Base-by-base conservation (phyloP, 805 yeast species). In the Zygosaccharomyces kombuchaensis region DNA sequence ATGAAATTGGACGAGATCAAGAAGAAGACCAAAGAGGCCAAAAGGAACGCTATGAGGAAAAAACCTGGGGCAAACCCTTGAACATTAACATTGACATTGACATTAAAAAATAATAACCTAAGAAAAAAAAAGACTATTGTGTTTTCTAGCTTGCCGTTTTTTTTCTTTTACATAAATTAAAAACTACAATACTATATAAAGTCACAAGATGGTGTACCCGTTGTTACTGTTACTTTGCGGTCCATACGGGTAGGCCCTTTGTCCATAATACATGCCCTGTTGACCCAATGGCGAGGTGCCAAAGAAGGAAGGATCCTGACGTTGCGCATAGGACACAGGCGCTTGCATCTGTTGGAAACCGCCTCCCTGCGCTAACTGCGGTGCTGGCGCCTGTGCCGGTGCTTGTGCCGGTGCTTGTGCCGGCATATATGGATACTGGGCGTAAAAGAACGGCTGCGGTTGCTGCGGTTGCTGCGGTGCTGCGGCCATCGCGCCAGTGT, bases 1-100 rank as follows among this genome's bases (percentile, higher is more conserved):
- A 62, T 60, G 41, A 79, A 75, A 59, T 67, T 78, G 56, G 72
- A 70, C 38, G 80, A 74, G 46, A 78, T 78, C 37, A 76, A 77
- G 55, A 59, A 60, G 59, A 77, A 52, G 53, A 74, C 71, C 51
- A 71, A 65, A 54, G 66, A 66, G 46, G 69, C 70, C 17, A 70
- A 69, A 58, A 58, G 71, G 50, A 57, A 63, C 51, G 70, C 70
- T 3, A 62, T 65, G 55, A 61, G 59, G 41, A 60, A 66, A 43
- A 53, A 51, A 44, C 57, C 52, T 16, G 13, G 47, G 7, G 14
- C 26, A 14, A 16, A 40, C 27, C 27, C 35, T 34, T 21, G 43
- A 39, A 31, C 35, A 39, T 35, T 35, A 26, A 27, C 34, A 34
- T 41, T 41, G 13, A 34, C 22, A 40, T 32, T 30, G 16, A 17